Evolutionary conservation across 2,329 filamentous ascomycete genomes (phyloP), one percentile per base, ranked within the genome.

Genomic region (Keithomyces neogunnii): DNA sequence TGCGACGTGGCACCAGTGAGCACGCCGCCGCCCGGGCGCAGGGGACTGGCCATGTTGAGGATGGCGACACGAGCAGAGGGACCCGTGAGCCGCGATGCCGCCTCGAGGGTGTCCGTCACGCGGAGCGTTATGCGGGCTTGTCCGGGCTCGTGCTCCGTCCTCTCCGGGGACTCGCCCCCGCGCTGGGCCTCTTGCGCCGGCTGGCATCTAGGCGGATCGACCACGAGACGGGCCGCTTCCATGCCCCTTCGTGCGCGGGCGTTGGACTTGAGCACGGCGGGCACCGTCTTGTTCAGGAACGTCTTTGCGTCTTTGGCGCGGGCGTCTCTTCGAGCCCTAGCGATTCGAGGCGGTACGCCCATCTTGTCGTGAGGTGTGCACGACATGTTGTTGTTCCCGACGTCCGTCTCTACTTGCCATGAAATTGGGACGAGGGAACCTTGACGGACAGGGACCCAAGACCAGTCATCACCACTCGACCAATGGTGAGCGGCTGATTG

Each of bases 41-140:
- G 70, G 0, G 80, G 78, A 0, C 81, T 85, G 0, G 80, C 81
- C 80, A 85, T 84, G 62, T 82, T 84, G 3, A 85, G 69, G 29
- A 85, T 69, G 3, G 73, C 78, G 1, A 80, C 70, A n/a, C 52
- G 52, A 11, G 39, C 8, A 35, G 33, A 35, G 11, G 6, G 5
- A 10, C 44, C 30, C 3, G 32, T n/a, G 0, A 56, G 35, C 1
- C 47, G 44, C 4, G 44, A 50, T 0, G 80, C 80, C 1, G 76
- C 78, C 2, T 71, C 66, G 4, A 85, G 72, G 0, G 77, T 78
- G 56, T 83, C 80, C 10, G 71, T 68, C 3, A 71, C 64, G 28
- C 71, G 63, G 5, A 85, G 66, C 1, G 69, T 66, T 47, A 82
- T 48, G 13, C n/a, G 31, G 11, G 47, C 32, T 0, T 5, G 39